Percentiles rank a stretch among this genome's conserved stretches.
phyloP scores from a whole-genome alignment of 2,329 filamentous ascomycete species.

The Onygenales sp. region DNA sequence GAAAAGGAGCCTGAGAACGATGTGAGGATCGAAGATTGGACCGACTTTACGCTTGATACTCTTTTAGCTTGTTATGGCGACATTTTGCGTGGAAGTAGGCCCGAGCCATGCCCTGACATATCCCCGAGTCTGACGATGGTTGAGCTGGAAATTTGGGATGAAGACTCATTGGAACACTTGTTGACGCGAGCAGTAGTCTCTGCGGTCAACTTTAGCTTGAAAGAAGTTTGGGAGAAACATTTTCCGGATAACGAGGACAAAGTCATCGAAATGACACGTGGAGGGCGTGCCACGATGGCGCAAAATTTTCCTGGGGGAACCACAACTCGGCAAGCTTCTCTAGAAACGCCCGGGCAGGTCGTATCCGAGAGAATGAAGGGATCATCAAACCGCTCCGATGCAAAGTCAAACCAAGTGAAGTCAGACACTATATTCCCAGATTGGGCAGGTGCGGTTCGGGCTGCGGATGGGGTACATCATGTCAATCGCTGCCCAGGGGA shows the following conservation, averaged over 20 bases:
- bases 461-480: background rate
- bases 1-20: background rate
- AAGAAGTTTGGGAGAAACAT: background rate
- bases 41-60: constrained; percentile 6
- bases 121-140: background rate
- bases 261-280: constrained; percentile 6
- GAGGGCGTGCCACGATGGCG: background rate
- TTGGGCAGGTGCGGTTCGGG: constrained; percentile 1
- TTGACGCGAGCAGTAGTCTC: constrained; percentile 3
- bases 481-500: constrained; percentile 3
- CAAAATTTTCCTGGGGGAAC: background rate
- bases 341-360: background rate
- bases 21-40: background rate
- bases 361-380: background rate
- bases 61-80: constrained; percentile 6
- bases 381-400: background rate
- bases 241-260: background rate
- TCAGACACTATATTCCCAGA: background rate
- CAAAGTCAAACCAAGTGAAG: background rate
- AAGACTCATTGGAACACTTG: constrained; percentile 7
- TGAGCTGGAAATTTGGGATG: constrained; percentile 6
- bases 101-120: background rate
- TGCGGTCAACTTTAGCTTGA: constrained; percentile 1
- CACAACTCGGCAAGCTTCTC: background rate
- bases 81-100: background rate